Base-by-base conservation (phyloP, 305 asterid species). In the Fraxinus nigra region DNA sequence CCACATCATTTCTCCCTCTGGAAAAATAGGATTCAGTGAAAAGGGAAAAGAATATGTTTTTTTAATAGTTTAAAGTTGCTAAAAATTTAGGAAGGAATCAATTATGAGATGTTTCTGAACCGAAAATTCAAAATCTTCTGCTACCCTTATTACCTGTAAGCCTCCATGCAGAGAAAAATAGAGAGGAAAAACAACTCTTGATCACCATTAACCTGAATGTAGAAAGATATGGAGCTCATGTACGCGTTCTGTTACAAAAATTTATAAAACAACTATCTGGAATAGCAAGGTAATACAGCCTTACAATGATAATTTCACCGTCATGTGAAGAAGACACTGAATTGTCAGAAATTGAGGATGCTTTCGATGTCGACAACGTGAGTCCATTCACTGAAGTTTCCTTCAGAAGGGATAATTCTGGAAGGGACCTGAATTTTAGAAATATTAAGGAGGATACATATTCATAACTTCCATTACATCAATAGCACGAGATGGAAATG, bases 131-230 rank as follows among this genome's bases (percentile, higher is more conserved):
- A 75, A 40, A 78, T 20, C 75, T 18, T 63, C 34, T 20, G 22
- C 24, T n/a, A 13, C 33, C 18, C 51, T 79, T 82, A 46, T 77
- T 89, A 95, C 99, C 97, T 87, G 87, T 92, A 93, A 82, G 88
- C 78, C 81, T 92, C 97, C 80, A 89, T 87, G 77, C 85, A 88
- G 82, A 84, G 90, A 82, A 89, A 82, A 77, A 92, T 90, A 65
- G 98, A 92, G 86, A 95, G 74, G 61, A 92, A 90, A 79, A 95
- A 88, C 73, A 91, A 85, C 85, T 95, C 98, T 79, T 90, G 97
- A 85, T 92, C 93, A 38, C 94, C 89, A 72, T 89, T 92, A 69
- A 89, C 94, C 99, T 95, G 90, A 87, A 84, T 72, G 75, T 59
- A 76, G n/a, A 78, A 78, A 48, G 72, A 24, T 80, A 54, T 72